These are phyloP conservation scores for Chaetomium globosum DNA, from an alignment of 2,329 filamentous ascomycete genomes.

Conservation along the genomic window DNA sequence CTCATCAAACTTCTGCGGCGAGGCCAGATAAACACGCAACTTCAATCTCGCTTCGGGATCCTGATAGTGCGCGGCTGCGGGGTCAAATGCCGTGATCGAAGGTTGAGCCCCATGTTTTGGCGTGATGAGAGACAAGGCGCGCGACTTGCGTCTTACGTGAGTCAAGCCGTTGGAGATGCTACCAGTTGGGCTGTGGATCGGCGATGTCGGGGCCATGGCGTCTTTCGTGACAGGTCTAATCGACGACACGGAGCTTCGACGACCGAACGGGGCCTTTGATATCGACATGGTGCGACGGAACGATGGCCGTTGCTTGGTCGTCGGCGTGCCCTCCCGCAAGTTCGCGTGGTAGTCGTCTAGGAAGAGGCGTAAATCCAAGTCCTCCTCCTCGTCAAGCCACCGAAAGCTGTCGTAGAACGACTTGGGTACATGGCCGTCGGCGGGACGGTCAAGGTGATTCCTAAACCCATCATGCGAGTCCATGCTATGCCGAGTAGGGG, in stretches of 20 bases:
- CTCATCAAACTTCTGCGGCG: constrained; percentile 93
- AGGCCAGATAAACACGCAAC: constrained; percentile 81
- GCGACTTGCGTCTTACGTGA: constrained; percentile 56
- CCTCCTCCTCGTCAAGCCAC: constrained; percentile 73
- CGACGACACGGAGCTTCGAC: constrained; percentile 53
- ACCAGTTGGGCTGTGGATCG: constrained; percentile 39
- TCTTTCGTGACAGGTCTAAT: constrained; percentile 54
- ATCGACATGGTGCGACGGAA: constrained; percentile 74
- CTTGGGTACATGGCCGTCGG: constrained; percentile 47
- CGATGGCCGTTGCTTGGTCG: constrained; percentile 57
- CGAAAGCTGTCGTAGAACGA: constrained; percentile 69
- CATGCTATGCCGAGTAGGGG: constrained; percentile 39
- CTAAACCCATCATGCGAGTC: constrained; percentile 36
- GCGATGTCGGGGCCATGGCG: constrained; percentile 40
- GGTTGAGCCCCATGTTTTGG: constrained; percentile 51
- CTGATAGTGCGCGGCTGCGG: constrained; percentile 79
- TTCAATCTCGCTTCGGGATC: constrained; percentile 87
- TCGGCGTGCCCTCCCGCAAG: constrained; percentile 53
- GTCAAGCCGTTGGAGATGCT: constrained; percentile 35
- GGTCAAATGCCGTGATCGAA: constrained; percentile 62
- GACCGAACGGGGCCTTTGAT: constrained; percentile 63
- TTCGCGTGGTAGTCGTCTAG: constrained; percentile 72
- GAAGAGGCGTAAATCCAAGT: constrained; percentile 67
- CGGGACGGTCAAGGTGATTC: constrained; percentile 28
- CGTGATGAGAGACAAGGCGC: constrained; percentile 58